Evolutionary conservation across 1,284 basidiomycete genomes (phyloP).

Genomic region (Papiliotrema terrestris): DNA sequence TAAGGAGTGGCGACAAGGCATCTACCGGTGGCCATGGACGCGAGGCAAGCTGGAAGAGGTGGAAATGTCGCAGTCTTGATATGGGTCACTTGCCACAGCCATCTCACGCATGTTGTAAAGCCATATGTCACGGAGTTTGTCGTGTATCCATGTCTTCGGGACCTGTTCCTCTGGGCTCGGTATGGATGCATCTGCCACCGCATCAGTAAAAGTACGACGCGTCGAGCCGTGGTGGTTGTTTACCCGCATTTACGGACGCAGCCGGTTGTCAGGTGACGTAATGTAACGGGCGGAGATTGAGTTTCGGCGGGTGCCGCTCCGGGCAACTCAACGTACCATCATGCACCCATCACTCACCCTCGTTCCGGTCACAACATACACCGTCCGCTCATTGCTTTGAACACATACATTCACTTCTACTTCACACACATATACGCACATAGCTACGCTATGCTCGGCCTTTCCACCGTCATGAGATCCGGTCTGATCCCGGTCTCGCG

Average conservation of each 20-base stretch:
- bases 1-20: conserved; percentile 19
- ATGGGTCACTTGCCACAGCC: neutral
- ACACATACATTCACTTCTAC: neutral
- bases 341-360: neutral
- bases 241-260: neutral
- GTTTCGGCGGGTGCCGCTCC: too few relatives aligned
- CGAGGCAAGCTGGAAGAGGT: neutral
- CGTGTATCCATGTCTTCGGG: too few relatives aligned
- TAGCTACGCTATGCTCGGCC: too few relatives aligned
- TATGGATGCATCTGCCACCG: neutral
- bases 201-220: neutral
- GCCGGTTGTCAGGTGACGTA: neutral
- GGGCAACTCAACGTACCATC: neutral
- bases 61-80: neutral
- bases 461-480: neutral
- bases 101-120: neutral
- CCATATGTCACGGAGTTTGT: too few relatives aligned
- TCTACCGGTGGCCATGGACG: conserved; percentile 14
- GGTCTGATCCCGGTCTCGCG: neutral
- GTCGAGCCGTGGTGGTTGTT: neutral
- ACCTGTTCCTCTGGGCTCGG: neutral
- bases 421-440: neutral
- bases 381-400: neutral
- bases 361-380: neutral
- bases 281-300: neutral